phyloP scores from a whole-genome alignment of 202 grass and related monocot genomes.

The Eragrostis tef region DNA sequence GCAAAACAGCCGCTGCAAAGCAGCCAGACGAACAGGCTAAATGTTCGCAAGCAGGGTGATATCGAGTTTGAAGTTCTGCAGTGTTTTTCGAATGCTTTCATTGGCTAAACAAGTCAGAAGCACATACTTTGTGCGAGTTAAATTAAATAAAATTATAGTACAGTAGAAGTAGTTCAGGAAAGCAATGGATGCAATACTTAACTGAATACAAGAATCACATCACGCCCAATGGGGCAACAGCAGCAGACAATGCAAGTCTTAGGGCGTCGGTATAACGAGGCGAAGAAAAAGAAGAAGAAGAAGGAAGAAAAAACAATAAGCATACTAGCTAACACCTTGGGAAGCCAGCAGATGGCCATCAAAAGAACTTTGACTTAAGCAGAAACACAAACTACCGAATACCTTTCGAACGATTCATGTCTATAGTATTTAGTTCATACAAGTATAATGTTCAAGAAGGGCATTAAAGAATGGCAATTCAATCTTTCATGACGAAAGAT shows the following conservation, averaged over 20 bases:
- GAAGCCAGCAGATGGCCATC: background rate
- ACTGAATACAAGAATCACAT: background rate
- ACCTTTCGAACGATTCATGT: background rate
- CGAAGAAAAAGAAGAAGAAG: too few relatives aligned
- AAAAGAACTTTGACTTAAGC: background rate
- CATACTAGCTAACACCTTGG: background rate
- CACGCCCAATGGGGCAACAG: background rate
- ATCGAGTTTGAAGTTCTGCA: background rate
- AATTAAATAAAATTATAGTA: background rate
- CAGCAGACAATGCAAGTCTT: background rate
- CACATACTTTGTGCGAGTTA: background rate
- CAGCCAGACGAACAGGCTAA: too few relatives aligned
- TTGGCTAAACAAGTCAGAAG: constrained; percentile 10
- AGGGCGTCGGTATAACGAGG: background rate
- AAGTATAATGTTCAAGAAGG: background rate
- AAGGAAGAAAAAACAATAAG: background rate
- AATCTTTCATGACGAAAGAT: background rate
- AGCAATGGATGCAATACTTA: background rate
- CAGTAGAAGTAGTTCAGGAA: background rate
- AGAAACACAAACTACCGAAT: background rate
- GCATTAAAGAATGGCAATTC: background rate
- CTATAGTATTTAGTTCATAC: background rate
- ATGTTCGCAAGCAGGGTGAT: too few relatives aligned
- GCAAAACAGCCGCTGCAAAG: too few relatives aligned
- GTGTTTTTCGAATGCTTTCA: background rate